Conservation (phyloP, 768 basidiomycete genomes). For the Dacryopinax spathularia region DNA sequence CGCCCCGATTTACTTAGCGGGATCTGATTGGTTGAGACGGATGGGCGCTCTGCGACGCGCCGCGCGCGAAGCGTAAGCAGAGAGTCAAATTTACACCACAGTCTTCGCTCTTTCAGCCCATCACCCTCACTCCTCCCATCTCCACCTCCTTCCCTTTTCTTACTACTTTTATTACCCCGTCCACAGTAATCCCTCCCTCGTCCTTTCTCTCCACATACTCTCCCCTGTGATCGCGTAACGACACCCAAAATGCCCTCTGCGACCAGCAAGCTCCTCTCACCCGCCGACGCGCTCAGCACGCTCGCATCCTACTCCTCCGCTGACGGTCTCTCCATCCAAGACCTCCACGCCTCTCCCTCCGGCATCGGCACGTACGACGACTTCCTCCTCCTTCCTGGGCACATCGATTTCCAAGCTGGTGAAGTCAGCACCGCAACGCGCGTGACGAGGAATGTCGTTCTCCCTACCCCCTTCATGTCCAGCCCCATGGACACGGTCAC, state of each 20-base stretch:
- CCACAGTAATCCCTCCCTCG: not conserved
- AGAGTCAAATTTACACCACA: not conserved
- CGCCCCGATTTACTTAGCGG: no score
- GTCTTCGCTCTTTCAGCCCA: no score
- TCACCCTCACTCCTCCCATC: not conserved
- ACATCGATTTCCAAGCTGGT: slow-evolving; percentile 80
- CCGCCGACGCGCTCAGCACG: slow-evolving; percentile 57
- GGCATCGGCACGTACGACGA: slow-evolving; percentile 97
- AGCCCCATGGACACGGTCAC: slow-evolving; percentile 99
- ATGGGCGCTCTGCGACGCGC: no score
- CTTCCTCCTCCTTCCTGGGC: slow-evolving; percentile 85
- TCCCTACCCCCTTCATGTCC: slow-evolving; percentile 94
- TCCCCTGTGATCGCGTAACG: not conserved
- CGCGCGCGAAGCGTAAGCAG: not conserved
- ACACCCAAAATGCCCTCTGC: slow-evolving; percentile 11
- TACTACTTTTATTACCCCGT: not conserved
- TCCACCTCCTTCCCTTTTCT: not conserved
- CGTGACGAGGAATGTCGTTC: slow-evolving; percentile 76
- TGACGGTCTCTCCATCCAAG: slow-evolving; percentile 73
- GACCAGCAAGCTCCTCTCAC: slow-evolving; percentile 37
- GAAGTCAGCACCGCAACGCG: slow-evolving; percentile 70
- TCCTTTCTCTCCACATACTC: not conserved
- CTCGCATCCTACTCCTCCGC: slow-evolving; percentile 52
- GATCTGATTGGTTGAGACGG: no score
- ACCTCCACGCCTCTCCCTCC: slow-evolving; percentile 75